Percentiles rank a stretch among this genome's conserved stretches.
These are phyloP conservation scores for Penicillium coffeae DNA, from an alignment of 495 filamentous ascomycete species.

Conservation along the genomic window DNA sequence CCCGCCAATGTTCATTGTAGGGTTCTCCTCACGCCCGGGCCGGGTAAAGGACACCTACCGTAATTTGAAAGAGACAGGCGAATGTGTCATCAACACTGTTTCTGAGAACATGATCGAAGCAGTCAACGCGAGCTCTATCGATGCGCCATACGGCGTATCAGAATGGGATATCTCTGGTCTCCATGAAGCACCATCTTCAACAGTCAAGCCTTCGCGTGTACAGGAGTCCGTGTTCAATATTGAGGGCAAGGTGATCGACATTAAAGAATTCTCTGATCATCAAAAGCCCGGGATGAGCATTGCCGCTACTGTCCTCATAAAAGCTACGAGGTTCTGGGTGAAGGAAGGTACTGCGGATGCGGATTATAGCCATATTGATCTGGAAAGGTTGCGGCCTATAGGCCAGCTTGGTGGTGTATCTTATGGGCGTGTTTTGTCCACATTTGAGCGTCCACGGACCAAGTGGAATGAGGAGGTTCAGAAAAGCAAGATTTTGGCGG, in stretches of 20 bases:
- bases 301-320: conserved; percentile 67
- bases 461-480: conserved; percentile 54
- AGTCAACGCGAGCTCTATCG: conserved; percentile 69
- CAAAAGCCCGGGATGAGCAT: conserved; percentile 61
- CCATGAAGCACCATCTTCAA: conserved; percentile 53
- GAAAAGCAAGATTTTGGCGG: conserved; percentile 38
- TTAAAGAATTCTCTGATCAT: conserved; percentile 66
- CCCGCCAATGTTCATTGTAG: conserved; percentile 78
- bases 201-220: conserved; percentile 63
- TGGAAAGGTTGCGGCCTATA: conserved; percentile 64
- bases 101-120: conserved; percentile 78
- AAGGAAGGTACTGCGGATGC: conserved; percentile 75
- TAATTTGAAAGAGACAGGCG: conserved; percentile 63
- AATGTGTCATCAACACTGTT: conserved; percentile 78
- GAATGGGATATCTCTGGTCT: conserved; percentile 80
- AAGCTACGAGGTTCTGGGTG: conserved; percentile 80
- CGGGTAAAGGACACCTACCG: conserved; percentile 66
- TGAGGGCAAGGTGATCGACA: conserved; percentile 68
- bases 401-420: conserved; percentile 74
- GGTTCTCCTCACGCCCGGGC: conserved; percentile 55
- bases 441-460: conserved; percentile 64
- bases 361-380: conserved; percentile 64
- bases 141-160: conserved; percentile 68
- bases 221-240: conserved; percentile 74
- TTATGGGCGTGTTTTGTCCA: conserved; percentile 63